phyloP scores from a whole-genome alignment of 2,329 filamentous ascomycete genomes.

The Ilyonectria robusta region DNA sequence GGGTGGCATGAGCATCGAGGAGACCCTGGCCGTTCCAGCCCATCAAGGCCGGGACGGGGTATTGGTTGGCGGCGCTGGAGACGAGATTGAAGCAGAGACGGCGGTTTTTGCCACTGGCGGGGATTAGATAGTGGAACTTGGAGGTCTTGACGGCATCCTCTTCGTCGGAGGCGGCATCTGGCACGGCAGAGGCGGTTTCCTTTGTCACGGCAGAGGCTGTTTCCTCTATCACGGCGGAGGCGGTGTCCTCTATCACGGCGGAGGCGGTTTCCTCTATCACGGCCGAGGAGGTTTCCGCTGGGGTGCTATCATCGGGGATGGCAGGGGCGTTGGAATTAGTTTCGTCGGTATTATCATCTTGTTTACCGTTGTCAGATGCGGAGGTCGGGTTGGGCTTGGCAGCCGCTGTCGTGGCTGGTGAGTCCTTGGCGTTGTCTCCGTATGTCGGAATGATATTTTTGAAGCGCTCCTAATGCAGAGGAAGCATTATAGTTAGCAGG shows the following conservation, averaged over 20 bases:
- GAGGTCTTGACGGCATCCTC: conserved; percentile 43
- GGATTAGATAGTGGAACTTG: conserved; percentile 56
- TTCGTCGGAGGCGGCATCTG: too few relatives aligned
- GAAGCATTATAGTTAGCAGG: conserved; percentile 5
- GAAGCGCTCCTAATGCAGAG: conserved; percentile 17
- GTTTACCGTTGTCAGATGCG: neutral
- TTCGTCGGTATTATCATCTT: neutral
- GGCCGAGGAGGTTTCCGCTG: too few relatives aligned
- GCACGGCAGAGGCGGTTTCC: too few relatives aligned
- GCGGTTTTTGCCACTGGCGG: conserved; percentile 54
- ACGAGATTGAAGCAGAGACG: conserved; percentile 57
- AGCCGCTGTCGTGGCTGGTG: neutral
- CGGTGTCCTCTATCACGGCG: too few relatives aligned
- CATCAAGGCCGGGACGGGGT: conserved; percentile 55
- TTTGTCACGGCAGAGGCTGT: too few relatives aligned
- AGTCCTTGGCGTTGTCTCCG: neutral
- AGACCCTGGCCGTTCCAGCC: conserved; percentile 56
- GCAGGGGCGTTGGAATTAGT: conserved; percentile 3
- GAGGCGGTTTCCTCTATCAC: too few relatives aligned
- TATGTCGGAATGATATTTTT: conserved; percentile 12
- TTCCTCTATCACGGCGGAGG: too few relatives aligned
- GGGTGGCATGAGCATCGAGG: conserved; percentile 53
- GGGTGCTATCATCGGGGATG: neutral
- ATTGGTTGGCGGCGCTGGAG: conserved; percentile 55
- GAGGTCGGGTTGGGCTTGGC: neutral